These are phyloP conservation scores for Aspergillus costaricaensis DNA, from an alignment of 2,329 filamentous ascomycete species.

Conservation along the genomic window DNA sequence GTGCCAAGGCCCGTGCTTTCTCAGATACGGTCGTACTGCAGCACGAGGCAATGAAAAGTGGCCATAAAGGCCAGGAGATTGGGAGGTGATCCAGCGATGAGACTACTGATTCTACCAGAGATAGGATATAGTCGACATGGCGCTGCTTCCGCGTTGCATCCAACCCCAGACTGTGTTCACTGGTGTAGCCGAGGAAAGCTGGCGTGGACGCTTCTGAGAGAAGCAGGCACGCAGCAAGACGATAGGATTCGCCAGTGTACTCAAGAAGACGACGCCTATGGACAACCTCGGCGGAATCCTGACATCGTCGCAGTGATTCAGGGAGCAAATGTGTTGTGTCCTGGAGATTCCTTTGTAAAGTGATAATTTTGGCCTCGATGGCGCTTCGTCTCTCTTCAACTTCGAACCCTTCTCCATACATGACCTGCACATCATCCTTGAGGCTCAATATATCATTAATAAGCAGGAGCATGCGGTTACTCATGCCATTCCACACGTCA, in stretches of 20 bases:
- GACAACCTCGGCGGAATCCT: not conserved
- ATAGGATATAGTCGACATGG: not conserved
- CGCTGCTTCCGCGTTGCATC: not conserved
- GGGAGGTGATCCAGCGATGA: not conserved
- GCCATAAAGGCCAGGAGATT: constrained; percentile 7
- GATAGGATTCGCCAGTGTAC: constrained; percentile 1
- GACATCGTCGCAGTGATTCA: not conserved
- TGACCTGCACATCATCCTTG: not conserved
- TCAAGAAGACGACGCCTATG: not conserved
- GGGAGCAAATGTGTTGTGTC: not conserved
- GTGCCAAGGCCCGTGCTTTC: not conserved
- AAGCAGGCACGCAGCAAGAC: constrained; percentile 5
- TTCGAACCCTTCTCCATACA: not conserved
- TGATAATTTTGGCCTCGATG: not conserved
- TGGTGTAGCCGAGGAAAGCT: not conserved
- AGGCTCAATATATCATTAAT: constrained; percentile 4
- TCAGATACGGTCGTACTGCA: not conserved
- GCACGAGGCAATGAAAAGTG: constrained; percentile 5
- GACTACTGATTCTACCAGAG: not conserved
- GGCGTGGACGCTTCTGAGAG: constrained; percentile 3
- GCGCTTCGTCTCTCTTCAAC: not conserved
- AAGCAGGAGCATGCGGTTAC: constrained; percentile 1
- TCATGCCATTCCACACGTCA: constrained; percentile 1
- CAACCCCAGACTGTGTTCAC: not conserved
- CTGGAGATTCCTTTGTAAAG: not conserved